Evolutionary conservation across 2,329 filamentous ascomycete species (phyloP).

Genomic region (Aspergillus piperis): DNA sequence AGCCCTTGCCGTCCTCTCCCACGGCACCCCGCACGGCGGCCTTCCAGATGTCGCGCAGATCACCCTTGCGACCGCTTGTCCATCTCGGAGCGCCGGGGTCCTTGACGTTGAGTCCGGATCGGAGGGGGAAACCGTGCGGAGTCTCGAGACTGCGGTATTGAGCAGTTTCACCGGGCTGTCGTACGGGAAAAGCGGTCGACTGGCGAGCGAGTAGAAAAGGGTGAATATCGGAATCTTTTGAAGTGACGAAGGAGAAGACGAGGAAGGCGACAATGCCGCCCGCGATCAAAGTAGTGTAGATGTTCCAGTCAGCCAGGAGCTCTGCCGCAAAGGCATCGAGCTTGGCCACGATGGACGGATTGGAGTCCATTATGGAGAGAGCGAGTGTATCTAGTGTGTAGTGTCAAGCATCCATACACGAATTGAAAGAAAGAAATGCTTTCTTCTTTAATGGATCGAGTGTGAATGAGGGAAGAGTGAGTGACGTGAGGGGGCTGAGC

Average conservation of each 20-base stretch:
- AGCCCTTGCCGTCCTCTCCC: slow-evolving; percentile 62
- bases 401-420: neutral
- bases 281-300: slow-evolving; percentile 72
- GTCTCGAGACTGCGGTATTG: slow-evolving; percentile 81
- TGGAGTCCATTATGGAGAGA: slow-evolving; percentile 37
- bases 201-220: slow-evolving; percentile 88
- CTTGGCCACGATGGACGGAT: slow-evolving; percentile 61
- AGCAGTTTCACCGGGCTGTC: slow-evolving; percentile 81
- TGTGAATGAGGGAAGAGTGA: neutral
- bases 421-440: neutral
- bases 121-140: slow-evolving; percentile 81
- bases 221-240: slow-evolving; percentile 84
- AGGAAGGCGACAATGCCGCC: slow-evolving; percentile 67
- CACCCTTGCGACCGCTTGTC: slow-evolving; percentile 79
- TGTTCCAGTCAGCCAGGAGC: slow-evolving; percentile 77
- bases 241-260: slow-evolving; percentile 69
- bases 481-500: slow-evolving; percentile 1
- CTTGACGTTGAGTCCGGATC: slow-evolving; percentile 77
- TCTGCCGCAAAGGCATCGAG: slow-evolving; percentile 71
- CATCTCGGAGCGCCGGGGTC: slow-evolving; percentile 78
- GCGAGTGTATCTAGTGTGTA: slow-evolving; percentile 2
- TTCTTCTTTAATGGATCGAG: neutral
- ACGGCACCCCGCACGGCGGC: slow-evolving; percentile 65
- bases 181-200: slow-evolving; percentile 72
- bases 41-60: slow-evolving; percentile 89